Evolutionary conservation across 1,284 basidiomycete species (phyloP).

Genomic region (Ganoderma lingzhi): DNA sequence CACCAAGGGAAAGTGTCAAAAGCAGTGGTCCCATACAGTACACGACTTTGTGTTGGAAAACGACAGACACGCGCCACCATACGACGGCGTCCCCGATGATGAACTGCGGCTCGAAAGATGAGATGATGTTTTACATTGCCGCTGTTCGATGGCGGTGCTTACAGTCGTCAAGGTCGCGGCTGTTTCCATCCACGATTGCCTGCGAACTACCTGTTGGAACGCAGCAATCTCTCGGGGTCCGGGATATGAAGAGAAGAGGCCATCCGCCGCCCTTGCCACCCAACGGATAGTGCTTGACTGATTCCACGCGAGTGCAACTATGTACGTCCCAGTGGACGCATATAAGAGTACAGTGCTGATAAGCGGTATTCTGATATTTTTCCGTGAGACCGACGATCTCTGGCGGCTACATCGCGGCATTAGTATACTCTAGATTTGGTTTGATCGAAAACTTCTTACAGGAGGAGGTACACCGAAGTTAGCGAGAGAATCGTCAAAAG

Average conservation of each 20-base stretch:
- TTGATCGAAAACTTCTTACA: not conserved
- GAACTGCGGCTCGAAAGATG: not conserved
- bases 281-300: not conserved
- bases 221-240: not conserved
- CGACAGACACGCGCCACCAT: not conserved
- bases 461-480: not conserved
- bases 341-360: not conserved
- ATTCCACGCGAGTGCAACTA: not conserved
- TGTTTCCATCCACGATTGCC: slow-evolving; percentile 5
- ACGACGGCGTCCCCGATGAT: slow-evolving; percentile 7
- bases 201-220: not conserved
- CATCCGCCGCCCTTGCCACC: not conserved
- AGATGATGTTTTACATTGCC: too few species aligned
- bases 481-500: not conserved
- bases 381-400: too few species aligned
- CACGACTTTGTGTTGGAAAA: not conserved
- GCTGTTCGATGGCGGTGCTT: not conserved
- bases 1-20: not conserved
- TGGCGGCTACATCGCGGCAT: not conserved
- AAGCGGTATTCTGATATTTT: not conserved
- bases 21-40: not conserved
- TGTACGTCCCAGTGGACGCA: not conserved
- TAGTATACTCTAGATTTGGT: not conserved
- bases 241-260: not conserved
- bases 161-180: not conserved